These are phyloP conservation scores for Lichenothelia convexa DNA, from an alignment of 495 filamentous ascomycete genomes.

Conservation along the genomic window DNA sequence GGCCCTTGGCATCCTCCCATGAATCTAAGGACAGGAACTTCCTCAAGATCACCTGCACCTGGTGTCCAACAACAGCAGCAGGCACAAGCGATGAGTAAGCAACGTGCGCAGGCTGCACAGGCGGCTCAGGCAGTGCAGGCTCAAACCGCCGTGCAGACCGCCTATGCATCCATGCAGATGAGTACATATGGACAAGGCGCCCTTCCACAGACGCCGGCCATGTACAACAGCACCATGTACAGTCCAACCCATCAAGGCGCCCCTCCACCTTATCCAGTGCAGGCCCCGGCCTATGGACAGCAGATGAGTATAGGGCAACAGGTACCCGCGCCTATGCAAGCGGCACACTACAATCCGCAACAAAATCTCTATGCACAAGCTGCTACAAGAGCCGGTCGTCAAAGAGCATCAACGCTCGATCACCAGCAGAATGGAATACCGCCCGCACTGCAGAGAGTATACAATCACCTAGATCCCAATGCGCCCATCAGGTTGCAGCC, in stretches of 20 bases:
- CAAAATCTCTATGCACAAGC: conserved; percentile 76
- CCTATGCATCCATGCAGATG: conserved; percentile 39
- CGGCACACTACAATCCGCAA: conserved; percentile 46
- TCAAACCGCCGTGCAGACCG: conserved; percentile 35
- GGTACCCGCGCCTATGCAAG: conserved; percentile 45
- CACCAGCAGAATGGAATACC: conserved; percentile 84
- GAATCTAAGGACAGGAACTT: conserved; percentile 72
- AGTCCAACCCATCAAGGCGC: conserved; percentile 49
- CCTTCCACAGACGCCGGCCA: conserved; percentile 21
- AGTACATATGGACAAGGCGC: conserved; percentile 38
- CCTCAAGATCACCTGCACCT: conserved; percentile 74
- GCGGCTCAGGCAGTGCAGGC: conserved; percentile 31
- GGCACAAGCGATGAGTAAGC: conserved; percentile 78
- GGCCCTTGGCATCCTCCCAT: conserved; percentile 94
- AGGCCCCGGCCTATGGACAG: conserved; percentile 47
- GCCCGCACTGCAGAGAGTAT: conserved; percentile 82
- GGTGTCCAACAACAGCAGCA: conserved; percentile 96
- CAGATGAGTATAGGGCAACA: conserved; percentile 57
- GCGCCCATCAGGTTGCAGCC: conserved; percentile 89
- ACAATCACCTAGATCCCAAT: conserved; percentile 87
- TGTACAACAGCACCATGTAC: conserved; percentile 61
- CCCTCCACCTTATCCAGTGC: conserved; percentile 74
- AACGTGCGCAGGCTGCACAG: conserved; percentile 47
- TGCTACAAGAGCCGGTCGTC: conserved; percentile 60
- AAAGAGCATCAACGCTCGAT: conserved; percentile 90